Percentiles rank a stretch among this genome's conserved stretches.
phyloP scores from a whole-genome alignment of 306 rosid species.

The Rosa persica region DNA sequence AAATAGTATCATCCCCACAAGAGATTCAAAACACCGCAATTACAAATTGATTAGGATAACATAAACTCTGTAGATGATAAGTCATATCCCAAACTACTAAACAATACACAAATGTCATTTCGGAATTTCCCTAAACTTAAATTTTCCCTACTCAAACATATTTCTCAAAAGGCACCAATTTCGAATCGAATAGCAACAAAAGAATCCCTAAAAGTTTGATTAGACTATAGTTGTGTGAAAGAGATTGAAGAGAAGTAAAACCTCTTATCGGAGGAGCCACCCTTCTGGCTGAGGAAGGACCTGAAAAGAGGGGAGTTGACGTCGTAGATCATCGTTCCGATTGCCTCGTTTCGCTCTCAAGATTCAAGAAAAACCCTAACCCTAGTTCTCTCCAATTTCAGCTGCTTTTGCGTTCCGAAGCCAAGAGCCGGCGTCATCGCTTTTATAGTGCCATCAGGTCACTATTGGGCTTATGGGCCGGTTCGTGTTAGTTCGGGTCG shows the following conservation, averaged over 20 bases:
- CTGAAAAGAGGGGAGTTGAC: conserved; percentile 95
- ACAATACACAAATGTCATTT: not conserved
- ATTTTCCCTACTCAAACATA: not conserved
- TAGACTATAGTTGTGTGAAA: not conserved
- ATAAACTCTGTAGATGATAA: no score
- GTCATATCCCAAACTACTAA: not conserved
- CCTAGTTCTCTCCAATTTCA: conserved; percentile 12
- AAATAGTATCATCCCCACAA: not conserved
- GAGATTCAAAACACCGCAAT: not conserved
- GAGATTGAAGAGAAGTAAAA: conserved; percentile 3
- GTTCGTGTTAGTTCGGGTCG: not conserved
- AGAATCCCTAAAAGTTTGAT: not conserved
- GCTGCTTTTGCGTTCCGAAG: not conserved
- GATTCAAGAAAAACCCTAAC: conserved; percentile 47
- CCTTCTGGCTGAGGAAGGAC: conserved; percentile 98
- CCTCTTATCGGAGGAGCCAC: conserved; percentile 95
- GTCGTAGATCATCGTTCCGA: conserved; percentile 79
- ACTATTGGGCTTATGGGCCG: not conserved
- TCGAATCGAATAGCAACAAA: not conserved
- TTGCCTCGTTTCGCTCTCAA: not conserved
- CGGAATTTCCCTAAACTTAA: not conserved
- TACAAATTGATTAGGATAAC: not conserved
- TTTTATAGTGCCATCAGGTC: not conserved
- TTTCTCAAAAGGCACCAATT: not conserved
- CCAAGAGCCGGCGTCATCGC: not conserved